phyloP scores from a whole-genome alignment of 164 flowering plant genomes.

The Annona squamosa region DNA sequence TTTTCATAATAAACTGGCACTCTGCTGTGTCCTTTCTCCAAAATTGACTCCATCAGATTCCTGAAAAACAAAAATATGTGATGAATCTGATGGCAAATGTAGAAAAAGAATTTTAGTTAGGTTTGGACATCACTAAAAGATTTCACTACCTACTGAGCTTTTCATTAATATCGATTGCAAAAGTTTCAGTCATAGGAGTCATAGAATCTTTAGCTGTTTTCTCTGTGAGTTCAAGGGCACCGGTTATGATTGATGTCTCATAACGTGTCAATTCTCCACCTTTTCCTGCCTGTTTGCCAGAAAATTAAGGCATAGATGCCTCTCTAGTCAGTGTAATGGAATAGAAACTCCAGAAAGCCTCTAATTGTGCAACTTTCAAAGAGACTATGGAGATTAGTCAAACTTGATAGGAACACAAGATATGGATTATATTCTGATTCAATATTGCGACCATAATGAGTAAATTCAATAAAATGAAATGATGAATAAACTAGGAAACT shows the following conservation, averaged over 20 bases:
- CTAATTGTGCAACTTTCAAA: neutral
- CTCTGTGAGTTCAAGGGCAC: constrained; percentile 82
- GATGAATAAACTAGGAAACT: too few relatives aligned
- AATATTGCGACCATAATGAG: neutral
- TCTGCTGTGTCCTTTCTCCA: constrained; percentile 86
- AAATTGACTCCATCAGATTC: constrained; percentile 42
- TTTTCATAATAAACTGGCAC: constrained; percentile 91
- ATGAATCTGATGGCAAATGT: neutral
- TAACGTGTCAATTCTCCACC: constrained; percentile 97
- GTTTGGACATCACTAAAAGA: neutral
- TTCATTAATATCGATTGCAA: constrained; percentile 78
- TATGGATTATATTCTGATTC: neutral
- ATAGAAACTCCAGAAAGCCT: neutral
- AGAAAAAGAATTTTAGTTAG: neutral
- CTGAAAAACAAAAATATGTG: constrained; percentile 21
- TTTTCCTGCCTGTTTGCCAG: constrained; percentile 74
- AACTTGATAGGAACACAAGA: neutral
- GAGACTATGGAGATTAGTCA: neutral
- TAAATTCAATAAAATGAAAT: too few relatives aligned
- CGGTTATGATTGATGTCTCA: constrained; percentile 97
- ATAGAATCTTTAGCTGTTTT: constrained; percentile 90
- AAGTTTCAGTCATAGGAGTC: constrained; percentile 89
- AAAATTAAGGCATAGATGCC: neutral
- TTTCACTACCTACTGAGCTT: constrained; percentile 36
- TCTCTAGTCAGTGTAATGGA: neutral